A percentile compares a stretch with the other conserved stretches of the same genome.
These are phyloP conservation scores for Eurotiales sp. DNA, from an alignment of 2,329 filamentous ascomycete species.

Conservation along the genomic window DNA sequence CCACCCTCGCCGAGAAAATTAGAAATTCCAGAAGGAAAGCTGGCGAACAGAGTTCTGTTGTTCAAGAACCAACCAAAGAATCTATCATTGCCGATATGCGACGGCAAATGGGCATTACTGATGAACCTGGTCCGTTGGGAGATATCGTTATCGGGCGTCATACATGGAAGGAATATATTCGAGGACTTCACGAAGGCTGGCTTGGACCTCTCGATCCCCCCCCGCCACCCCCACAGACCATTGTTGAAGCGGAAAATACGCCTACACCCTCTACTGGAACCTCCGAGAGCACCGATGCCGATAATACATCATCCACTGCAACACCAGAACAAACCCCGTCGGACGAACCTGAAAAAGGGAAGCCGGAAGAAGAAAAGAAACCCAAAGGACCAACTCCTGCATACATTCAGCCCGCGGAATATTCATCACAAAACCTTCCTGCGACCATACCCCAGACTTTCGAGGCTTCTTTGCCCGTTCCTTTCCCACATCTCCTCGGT, in stretches of 20 bases:
- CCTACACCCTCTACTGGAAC: no score
- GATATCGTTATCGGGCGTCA: constrained; percentile 88
- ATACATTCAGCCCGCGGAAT: constrained; percentile 71
- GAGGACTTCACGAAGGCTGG: constrained; percentile 94
- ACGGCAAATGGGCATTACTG: constrained; percentile 61
- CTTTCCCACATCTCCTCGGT: constrained; percentile 85
- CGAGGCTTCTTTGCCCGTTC: constrained; percentile 67
- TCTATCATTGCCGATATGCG: constrained; percentile 62
- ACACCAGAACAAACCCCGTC: constrained; percentile 9
- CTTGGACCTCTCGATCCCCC: constrained; percentile 69
- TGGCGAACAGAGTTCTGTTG: constrained; percentile 49
- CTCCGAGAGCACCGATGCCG: constrained; percentile 10
- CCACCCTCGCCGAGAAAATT: constrained; percentile 80
- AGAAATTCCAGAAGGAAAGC: constrained; percentile 61
- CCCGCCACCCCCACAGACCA: constrained; percentile 23
- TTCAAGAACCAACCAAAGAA: constrained; percentile 50
- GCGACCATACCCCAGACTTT: constrained; percentile 65
- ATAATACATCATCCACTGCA: constrained; percentile 20
- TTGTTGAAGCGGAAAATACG: no score
- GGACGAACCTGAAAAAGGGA: constrained; percentile 47
- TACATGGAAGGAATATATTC: constrained; percentile 95
- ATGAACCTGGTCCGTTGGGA: constrained; percentile 71
- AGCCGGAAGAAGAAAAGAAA: constrained; percentile 47
- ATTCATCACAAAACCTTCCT: constrained; percentile 63
- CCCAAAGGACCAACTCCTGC: constrained; percentile 61